A percentile compares a stretch with the other conserved stretches of the same genome.
Conservation (phyloP, 768 basidiomycete species). For the Tylopilus sp. region DNA sequence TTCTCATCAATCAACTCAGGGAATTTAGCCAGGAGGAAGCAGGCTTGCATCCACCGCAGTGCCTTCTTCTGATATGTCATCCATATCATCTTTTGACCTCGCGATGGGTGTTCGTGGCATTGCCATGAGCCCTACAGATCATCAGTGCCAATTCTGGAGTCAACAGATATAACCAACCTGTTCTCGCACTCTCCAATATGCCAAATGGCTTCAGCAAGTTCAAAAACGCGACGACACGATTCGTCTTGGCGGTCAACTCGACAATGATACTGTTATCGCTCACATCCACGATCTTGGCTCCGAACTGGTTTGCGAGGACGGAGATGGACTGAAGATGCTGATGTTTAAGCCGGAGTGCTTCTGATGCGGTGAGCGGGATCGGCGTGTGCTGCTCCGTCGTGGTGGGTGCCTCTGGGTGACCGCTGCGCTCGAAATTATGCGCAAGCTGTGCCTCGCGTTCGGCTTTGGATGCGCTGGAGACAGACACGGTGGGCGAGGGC, state of each 20-base stretch:
- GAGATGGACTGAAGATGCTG: constrained; percentile 87
- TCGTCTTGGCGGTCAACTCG: constrained; percentile 91
- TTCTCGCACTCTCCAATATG: constrained; percentile 90
- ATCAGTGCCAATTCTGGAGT: neutral
- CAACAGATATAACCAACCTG: constrained; percentile 54
- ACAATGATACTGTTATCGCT: constrained; percentile 94
- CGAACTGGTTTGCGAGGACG: constrained; percentile 82
- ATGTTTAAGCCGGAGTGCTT: constrained; percentile 87
- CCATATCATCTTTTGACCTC: constrained; percentile 54
- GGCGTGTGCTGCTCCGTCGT: constrained; percentile 26
- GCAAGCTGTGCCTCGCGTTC: constrained; percentile 72
- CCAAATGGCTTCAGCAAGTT: constrained; percentile 91
- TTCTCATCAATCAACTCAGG: too few relatives aligned
- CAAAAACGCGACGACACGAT: constrained; percentile 89
- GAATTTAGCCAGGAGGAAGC: constrained; percentile 86
- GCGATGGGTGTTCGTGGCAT: constrained; percentile 95
- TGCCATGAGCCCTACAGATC: constrained; percentile 79
- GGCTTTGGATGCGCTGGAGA: constrained; percentile 45
- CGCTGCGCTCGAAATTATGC: constrained; percentile 70
- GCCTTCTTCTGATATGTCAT: constrained; percentile 46
- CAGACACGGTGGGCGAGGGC: constrained; percentile 7
- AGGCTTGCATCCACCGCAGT: constrained; percentile 83
- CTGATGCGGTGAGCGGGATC: constrained; percentile 62
- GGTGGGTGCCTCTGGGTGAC: constrained; percentile 31
- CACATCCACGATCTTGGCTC: constrained; percentile 90